Base-by-base conservation (phyloP, 371 early-diverging fungal species). In the Fennellomyces sp. region DNA sequence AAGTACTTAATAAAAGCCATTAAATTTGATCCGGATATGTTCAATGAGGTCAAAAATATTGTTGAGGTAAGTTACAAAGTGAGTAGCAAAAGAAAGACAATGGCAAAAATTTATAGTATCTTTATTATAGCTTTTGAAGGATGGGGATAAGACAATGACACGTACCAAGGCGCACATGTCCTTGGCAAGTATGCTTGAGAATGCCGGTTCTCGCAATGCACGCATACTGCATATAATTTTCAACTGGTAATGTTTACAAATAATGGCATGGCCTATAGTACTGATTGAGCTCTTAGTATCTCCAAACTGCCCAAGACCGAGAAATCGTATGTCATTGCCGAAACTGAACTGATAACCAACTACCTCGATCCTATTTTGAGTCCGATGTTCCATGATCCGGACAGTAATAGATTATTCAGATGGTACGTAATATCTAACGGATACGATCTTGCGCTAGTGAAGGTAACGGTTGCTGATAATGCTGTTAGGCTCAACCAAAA, bases 291-390 rank as follows among this genome's bases (percentile, higher is more conserved):
- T 31, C 29, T 50, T 19, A 50, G 31, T 50, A 29, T 50, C 1
- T 6, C 15, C 23, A 57, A 57, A 30, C 31, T 57, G 12, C 27
- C 29, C 47, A 23, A 42, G 21, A 38, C 17, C 8, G 51, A 31
- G n/a, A 28, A 50, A 4, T 1, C 30, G 30, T 19, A 25, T 7
- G n/a, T 15, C 19, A 13, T 57, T 11, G 31, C 25, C 6, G 57
- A 57, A 26, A 25, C 23, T 17, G 56, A 57, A 6, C 31, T 57
- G 30, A 57, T 57, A 1, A 57, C 48, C 7, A 30, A 27, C 13
- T 57, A 57, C 27, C n/a, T 57, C 10, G 57, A 57, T 47, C 57
- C 57, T n/a, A 23, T 57, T 25, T 3, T 57, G 2, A 42, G 57
- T 23, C 57, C 47, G 1, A 42, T 57, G n/a, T 47, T 47, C 29